These are phyloP conservation scores for Calonectria pauciramosa DNA, from an alignment of 2,329 filamentous ascomycete species.

Conservation along the genomic window DNA sequence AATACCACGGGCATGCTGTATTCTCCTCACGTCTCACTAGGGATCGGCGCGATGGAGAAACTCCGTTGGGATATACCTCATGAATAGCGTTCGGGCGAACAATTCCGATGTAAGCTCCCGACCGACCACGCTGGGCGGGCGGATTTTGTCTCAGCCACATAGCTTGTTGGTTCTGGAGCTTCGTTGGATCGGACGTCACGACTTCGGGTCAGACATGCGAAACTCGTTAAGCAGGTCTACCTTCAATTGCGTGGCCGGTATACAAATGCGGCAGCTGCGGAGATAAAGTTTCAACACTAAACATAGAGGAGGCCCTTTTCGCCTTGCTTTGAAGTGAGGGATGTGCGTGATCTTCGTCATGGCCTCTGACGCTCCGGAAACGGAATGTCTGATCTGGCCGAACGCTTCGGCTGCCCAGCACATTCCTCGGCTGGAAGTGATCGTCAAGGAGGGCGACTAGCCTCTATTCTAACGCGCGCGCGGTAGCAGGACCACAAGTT, in stretches of 20 bases:
- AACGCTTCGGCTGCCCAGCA: neutral
- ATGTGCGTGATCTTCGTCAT: neutral
- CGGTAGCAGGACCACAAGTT: neutral
- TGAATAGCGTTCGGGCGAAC: conserved; percentile 7
- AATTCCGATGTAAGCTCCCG: conserved; percentile 11
- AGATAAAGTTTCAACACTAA: conserved; percentile 12
- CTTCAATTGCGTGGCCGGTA: neutral
- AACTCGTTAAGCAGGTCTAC: neutral
- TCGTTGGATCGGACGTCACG: neutral
- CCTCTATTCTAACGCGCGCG: neutral
- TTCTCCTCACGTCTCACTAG: neutral
- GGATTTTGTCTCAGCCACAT: conserved; percentile 16
- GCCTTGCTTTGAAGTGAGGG: neutral
- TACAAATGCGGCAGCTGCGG: conserved; percentile 20
- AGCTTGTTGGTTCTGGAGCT: neutral
- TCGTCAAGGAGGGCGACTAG: neutral
- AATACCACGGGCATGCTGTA: neutral
- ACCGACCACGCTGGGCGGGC: conserved; percentile 14
- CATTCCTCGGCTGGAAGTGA: conserved; percentile 20
- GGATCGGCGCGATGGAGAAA: neutral
- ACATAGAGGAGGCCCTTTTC: neutral
- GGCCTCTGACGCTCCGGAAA: neutral
- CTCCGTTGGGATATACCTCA: neutral
- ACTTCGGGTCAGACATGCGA: neutral
- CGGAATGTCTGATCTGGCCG: conserved; percentile 9